A percentile compares a stretch with the other conserved stretches of the same genome.
phyloP scores from a whole-genome alignment of 148 eudicot genomes.

The Spergularia marina region DNA sequence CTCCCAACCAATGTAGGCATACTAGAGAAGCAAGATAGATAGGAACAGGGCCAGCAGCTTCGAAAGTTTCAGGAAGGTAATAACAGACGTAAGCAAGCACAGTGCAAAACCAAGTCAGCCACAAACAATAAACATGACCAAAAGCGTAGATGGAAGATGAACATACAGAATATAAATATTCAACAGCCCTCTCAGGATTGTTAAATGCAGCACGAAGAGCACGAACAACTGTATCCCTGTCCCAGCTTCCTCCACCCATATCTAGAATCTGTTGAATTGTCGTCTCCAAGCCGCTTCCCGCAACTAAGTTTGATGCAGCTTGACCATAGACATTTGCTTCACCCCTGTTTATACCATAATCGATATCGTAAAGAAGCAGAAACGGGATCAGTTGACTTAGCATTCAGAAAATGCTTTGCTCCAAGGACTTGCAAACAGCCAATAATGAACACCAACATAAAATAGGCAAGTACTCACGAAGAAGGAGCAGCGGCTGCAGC shows the following conservation, averaged over 20 bases:
- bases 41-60: too few species aligned
- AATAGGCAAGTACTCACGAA: constrained; percentile 43
- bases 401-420: background rate
- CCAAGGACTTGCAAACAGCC: background rate
- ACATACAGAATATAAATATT: constrained; percentile 79
- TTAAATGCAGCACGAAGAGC: constrained; percentile 87
- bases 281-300: constrained; percentile 61
- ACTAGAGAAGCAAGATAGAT: too few species aligned
- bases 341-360: constrained; percentile 31
- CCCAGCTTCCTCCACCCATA: constrained; percentile 97
- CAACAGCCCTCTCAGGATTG: constrained; percentile 95
- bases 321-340: constrained; percentile 65
- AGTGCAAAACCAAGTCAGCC: background rate
- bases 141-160: background rate
- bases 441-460: background rate
- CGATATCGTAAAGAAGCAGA: background rate
- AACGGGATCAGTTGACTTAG: background rate
- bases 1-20: too few species aligned
- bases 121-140: constrained; percentile 1
- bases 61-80: background rate
- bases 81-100: background rate
- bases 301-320: constrained; percentile 87
- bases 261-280: constrained; percentile 81
- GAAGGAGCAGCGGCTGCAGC: constrained; percentile 30
- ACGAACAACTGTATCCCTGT: constrained; percentile 74